Base-by-base conservation (phyloP, 208 protist species). In the Trypanosoma congolense region DNA sequence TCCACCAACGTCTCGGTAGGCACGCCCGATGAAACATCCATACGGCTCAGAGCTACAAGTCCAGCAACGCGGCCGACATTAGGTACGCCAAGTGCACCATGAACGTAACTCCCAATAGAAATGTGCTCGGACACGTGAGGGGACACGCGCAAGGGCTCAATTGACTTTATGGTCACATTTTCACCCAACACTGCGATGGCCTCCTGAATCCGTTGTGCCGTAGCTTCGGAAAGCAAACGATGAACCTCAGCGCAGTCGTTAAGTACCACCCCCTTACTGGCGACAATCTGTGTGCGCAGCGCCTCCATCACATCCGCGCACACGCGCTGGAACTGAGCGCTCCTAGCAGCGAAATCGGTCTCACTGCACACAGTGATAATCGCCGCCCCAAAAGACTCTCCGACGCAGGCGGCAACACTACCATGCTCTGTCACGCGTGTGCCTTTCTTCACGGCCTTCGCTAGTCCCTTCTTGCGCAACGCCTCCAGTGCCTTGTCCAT, bases 331-430 rank as follows among this genome's bases (percentile, higher is more conserved):
- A 95, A 95, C 49, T 90, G 74, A 50, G 67, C 57, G 61, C 83
- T 92, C 50, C 87, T 80, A 19, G 85, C 80, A 12, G 87, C 91
- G 50, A 96, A 96, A 62, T 96, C 91, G 1, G 91, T 96, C 45
- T 96, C 87, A 56, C 73, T 83, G 69, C 83, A 92, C 41, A 96
- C 54, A 26, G 78, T 84, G 10, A 96, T 75, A 36, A 92, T 75
- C 18, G 73, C 83, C 0, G 70, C 82, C 3, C 80, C 80, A 24
- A 77, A 80, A 9, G 51, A 53, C 22, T 42, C 47, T n/a, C 66
- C 72, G n/a, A 85, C 64, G 55, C 81, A 89, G 52, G 75, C 70
- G 16, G 88, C 83, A 28, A 92, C 75, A 56, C 87, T 80, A 50
- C 90, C 90, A 55, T 94, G 75, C 55, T 79, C 71, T 16, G 90